phyloP scores from a whole-genome alignment of 768 basidiomycete genomes.

The Clitopilus hobsonii region DNA sequence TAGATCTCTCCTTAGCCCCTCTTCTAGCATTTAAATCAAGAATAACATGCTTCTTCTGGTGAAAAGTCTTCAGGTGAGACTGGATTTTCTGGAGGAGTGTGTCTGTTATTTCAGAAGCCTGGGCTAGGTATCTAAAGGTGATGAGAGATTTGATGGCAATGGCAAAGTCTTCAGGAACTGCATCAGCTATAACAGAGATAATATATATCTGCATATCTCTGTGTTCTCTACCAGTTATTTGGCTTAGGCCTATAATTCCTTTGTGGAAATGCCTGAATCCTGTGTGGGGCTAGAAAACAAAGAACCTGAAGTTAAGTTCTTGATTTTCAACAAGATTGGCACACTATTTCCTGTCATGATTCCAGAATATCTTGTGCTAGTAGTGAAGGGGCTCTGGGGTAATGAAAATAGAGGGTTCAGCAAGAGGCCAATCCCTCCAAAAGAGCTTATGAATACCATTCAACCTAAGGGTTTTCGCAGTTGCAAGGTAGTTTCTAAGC shows the following conservation, averaged over 20 bases:
- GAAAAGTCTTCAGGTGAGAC: no score
- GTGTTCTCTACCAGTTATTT: slow-evolving; percentile 24
- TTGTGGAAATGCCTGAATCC: slow-evolving; percentile 23
- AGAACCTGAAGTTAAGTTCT: slow-evolving; percentile 21
- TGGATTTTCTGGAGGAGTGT: no score
- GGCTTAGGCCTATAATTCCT: slow-evolving; percentile 22
- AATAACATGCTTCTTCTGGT: no score
- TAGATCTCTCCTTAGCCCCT: no score
- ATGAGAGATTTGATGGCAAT: slow-evolving; percentile 1
- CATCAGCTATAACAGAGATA: slow-evolving; percentile 19
- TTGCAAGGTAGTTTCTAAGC: slow-evolving; percentile 6
- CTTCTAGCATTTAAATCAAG: slow-evolving; percentile 9
- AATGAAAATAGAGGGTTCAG: slow-evolving; percentile 12
- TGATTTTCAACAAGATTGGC: slow-evolving; percentile 8
- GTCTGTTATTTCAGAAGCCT: no score
- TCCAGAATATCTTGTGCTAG: slow-evolving; percentile 8
- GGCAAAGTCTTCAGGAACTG: slow-evolving; percentile 14
- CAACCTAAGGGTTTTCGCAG: slow-evolving; percentile 3
- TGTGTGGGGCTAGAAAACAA: slow-evolving; percentile 17
- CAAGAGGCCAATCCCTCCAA: slow-evolving; percentile 19
- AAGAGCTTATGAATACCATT: slow-evolving; percentile 19
- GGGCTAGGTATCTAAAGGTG: no score
- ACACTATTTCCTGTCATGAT: slow-evolving; percentile 16
- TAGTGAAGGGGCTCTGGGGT: slow-evolving; percentile 19
- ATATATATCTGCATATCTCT: slow-evolving; percentile 19